A percentile compares a stretch with the other conserved stretches of the same genome.
Evolutionary conservation across 169 alveolate genomes (phyloP).

Genomic region (Eimeria tenella): DNA sequence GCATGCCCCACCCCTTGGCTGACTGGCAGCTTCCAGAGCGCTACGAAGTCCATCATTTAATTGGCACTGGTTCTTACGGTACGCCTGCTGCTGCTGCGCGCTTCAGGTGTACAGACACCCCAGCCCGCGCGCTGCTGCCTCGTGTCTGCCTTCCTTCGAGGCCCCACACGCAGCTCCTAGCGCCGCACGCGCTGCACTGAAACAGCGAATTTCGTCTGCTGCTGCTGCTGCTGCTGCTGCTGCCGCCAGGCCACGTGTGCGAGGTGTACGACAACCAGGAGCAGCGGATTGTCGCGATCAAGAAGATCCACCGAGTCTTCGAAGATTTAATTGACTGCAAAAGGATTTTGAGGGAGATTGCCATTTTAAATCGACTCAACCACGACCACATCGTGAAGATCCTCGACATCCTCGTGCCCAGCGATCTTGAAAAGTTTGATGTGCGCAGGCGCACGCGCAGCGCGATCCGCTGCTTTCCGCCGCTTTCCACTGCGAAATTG

Average conservation of each 20-base stretch:
- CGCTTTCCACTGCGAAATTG: not conserved
- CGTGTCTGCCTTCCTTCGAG: too few relatives aligned
- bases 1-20: constrained; percentile 79
- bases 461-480: constrained; percentile 29
- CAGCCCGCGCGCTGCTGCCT: too few relatives aligned
- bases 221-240: not conserved
- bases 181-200: too few relatives aligned
- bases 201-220: too few relatives aligned
- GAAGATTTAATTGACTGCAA: constrained; percentile 98
- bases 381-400: constrained; percentile 94
- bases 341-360: constrained; percentile 96
- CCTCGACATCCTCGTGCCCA: constrained; percentile 95
- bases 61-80: constrained; percentile 97
- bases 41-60: constrained; percentile 91
- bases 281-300: constrained; percentile 95
- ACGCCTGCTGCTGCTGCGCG: not conserved
- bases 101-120: too few relatives aligned
- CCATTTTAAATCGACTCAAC: constrained; percentile 94
- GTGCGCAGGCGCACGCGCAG: constrained; percentile 63
- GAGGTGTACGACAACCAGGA: constrained; percentile 84
- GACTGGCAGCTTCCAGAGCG: constrained; percentile 88
- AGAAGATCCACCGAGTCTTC: constrained; percentile 95
- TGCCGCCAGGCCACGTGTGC: constrained; percentile 80
- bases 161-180: too few relatives aligned
- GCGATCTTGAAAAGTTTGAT: constrained; percentile 92